phyloP scores from a whole-genome alignment of 495 filamentous ascomycete species.

The Hyaloscypha finlandica region DNA sequence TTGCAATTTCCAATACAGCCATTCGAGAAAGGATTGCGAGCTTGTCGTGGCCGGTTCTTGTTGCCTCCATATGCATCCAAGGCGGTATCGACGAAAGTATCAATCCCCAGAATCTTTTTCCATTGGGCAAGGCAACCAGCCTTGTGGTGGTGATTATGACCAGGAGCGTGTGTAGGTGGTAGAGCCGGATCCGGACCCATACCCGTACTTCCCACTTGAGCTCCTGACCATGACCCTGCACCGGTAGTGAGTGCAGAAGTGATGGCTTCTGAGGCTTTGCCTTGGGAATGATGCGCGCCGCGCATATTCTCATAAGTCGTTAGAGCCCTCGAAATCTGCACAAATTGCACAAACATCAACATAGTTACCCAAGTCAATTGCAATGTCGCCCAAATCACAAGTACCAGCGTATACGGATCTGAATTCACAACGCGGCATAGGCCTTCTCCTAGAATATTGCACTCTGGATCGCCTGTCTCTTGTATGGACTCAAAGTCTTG shows the following conservation, averaged over 20 bases:
- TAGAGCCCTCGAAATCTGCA: constrained; percentile 87
- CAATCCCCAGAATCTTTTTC: constrained; percentile 83
- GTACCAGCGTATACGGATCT: constrained; percentile 80
- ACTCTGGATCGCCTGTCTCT: constrained; percentile 44
- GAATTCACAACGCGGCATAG: constrained; percentile 74
- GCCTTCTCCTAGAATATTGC: constrained; percentile 71
- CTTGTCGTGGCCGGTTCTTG: constrained; percentile 45
- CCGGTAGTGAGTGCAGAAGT: constrained; percentile 79
- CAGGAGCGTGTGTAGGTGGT: constrained; percentile 45
- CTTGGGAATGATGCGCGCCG: constrained; percentile 59
- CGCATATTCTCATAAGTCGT: constrained; percentile 97
- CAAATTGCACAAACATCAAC: constrained; percentile 87
- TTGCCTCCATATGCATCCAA: constrained; percentile 59
- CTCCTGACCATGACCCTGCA: constrained; percentile 64
- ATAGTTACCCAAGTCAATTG: constrained; percentile 95
- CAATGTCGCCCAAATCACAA: constrained; percentile 73
- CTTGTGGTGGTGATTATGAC: constrained; percentile 49
- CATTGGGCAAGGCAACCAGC: constrained; percentile 73
- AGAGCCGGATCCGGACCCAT: constrained; percentile 40
- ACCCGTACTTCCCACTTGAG: constrained; percentile 57
- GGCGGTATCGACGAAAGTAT: constrained; percentile 86
- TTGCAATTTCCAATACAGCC: constrained; percentile 85
- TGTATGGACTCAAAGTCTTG: constrained; percentile 27
- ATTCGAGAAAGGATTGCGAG: constrained; percentile 79
- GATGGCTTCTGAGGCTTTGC: constrained; percentile 60